Evolutionary conservation across 768 basidiomycete genomes (phyloP), one percentile per base, ranked within the genome.

Genomic region (Cantharellus anzutake): DNA sequence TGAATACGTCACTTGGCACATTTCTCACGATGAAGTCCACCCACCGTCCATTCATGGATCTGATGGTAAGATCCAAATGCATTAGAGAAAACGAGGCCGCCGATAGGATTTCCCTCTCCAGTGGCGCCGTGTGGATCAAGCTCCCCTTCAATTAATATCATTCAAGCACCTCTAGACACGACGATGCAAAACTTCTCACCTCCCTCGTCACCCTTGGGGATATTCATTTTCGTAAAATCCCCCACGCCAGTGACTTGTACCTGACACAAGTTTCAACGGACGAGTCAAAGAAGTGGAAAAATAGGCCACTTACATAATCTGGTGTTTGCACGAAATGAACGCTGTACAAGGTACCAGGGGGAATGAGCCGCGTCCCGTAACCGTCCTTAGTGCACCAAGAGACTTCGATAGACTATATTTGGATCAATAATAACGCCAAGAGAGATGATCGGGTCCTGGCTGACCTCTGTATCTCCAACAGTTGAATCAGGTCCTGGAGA

Each of bases 311-410:
- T 35, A 55, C 58, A 60, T 66, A 69, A 38, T 64, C 51, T 5
- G 60, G 58, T 5, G 66, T 66, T 56, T 62, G 61, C 20, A 67
- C 59, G 41, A 66, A 66, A 59, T 69, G 70, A 1, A 65, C 66
- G 3, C 64, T 64, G 40, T 61, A 60, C 65, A 64, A 67, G 29
- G 62, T 59, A 39, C 63, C 64, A 41, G 58, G 60, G 20, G 64
- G 64, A 37, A 67, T 64, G 3, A 69, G 42, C 34, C 64, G 64
- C 5, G 63, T 61, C 3, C 70, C 71, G 55, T 68, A 66, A 3
- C 67, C 67, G 14, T 59, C 56, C 68, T 82, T 79, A n/a, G 80
- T 79, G 71, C 86, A 91, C 76, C 79, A 91, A 1, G 85, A 80
- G 5, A 90, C 82, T 37, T 64, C 69, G 29, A 65, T 63, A 2